These are phyloP conservation scores for Auxenochlorella pyrenoidosa DNA, from an alignment of 139 green algal species.

Conservation along the genomic window DNA sequence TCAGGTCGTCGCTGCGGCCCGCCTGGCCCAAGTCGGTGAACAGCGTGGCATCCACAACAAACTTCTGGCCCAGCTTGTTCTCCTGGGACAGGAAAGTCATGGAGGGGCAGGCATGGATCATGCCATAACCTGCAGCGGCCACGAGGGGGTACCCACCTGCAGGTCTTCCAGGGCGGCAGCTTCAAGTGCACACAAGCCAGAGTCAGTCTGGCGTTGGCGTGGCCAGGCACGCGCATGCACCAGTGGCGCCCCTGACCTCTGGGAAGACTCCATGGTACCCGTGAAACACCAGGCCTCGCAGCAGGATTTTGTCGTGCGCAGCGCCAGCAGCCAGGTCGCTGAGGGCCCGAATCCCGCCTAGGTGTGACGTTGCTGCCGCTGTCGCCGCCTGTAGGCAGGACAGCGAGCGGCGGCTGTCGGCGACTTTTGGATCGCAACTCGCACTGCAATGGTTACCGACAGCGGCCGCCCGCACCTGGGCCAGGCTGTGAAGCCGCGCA, in stretches of 20 bases:
- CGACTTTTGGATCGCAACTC: neutral
- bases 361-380: neutral
- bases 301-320: constrained; percentile 45
- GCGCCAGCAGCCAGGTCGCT: neutral
- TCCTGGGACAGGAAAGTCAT: constrained; percentile 47
- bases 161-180: no score
- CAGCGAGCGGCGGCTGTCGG: neutral
- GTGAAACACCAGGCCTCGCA: constrained; percentile 59
- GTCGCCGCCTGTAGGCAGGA: neutral
- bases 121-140: neutral
- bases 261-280: constrained; percentile 57
- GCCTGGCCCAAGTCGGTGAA: constrained; percentile 45
- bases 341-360: neutral
- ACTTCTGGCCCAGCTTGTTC: constrained; percentile 71
- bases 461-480: neutral
- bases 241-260: neutral
- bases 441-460: no score
- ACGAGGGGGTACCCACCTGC: no score
- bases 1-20: constrained; percentile 57
- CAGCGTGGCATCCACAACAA: constrained; percentile 65
- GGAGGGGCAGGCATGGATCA: neutral
- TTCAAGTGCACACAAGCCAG: no score
- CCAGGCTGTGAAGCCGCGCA: neutral
- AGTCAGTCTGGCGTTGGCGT: no score
- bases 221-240: neutral